Base-by-base conservation (phyloP, 805 yeast species). In the Myxozyma vanderwaltii region DNA sequence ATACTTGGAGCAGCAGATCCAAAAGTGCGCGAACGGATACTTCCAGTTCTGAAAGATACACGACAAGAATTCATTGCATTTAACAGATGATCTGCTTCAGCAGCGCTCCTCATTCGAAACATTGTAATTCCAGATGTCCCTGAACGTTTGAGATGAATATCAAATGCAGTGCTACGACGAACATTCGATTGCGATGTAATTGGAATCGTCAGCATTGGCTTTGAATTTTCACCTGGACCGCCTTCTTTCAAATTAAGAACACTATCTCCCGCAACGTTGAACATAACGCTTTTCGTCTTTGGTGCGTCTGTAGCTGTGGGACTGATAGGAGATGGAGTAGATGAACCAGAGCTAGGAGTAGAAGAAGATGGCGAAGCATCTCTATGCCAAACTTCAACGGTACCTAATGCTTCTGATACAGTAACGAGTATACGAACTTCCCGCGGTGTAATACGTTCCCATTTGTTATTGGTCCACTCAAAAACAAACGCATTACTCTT, bases 111-210 rank as follows among this genome's bases (percentile, higher is more conserved):
- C n/a, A 62, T 44, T 5, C 69, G 51, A 29, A 66, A 61, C 69
- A 66, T 66, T 15, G 59, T 59, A 33, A 58, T 55, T 7, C 59
- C 60, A 2, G 59, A 23, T 10, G 56, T 44, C 4, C 51, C 60
- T 3, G 57, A 36, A 19, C 58, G 58, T 51, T 61, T 54, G 46
- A 66, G 45, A 36, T 65, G 65, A 13, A 66, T 46, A 41, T 66
- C 69, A 36, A 66, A 64, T 13, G 65, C 69, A 3, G 69, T 66
- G 8, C 66, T 58, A 10, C 63, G 56, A 24, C 67, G 51, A 19
- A 61, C 49, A 24, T 21, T 52, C 6, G 67, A 50, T 15, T 46
- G 58, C 26, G 46, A 38, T 8, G 53, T 61, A 8, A 64, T 31
- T 7, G 47, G 38, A 15, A 64, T 41, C 13, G 62, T n/a, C 23